Conservation (phyloP, 2,329 filamentous ascomycete species). For the Fusarium guadeloupense region DNA sequence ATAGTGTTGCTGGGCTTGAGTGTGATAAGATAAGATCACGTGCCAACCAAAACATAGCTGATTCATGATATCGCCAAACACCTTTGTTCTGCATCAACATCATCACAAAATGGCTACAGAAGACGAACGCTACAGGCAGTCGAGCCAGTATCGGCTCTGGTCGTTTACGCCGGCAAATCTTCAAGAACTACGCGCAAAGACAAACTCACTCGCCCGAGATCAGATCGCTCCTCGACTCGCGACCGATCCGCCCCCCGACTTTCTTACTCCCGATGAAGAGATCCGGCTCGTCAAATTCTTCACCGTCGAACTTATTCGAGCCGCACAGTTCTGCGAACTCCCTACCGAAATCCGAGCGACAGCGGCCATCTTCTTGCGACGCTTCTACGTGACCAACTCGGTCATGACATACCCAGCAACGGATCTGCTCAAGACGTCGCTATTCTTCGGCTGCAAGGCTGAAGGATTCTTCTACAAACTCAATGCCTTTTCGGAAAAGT, state of each 20-base stretch:
- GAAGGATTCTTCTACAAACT: constrained; percentile 81
- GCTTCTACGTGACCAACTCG: constrained; percentile 96
- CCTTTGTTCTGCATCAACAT: constrained; percentile 3
- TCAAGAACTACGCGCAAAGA: constrained; percentile 75
- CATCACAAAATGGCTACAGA: constrained; percentile 73
- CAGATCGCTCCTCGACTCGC: constrained; percentile 68
- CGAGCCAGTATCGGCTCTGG: constrained; percentile 92
- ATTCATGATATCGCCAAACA: not conserved
- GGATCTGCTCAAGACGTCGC: constrained; percentile 85
- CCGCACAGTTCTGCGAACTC: constrained; percentile 62
- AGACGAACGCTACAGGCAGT: constrained; percentile 89
- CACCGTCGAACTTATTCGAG: constrained; percentile 65
- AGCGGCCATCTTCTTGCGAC: constrained; percentile 86
- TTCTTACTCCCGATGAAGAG: constrained; percentile 86
- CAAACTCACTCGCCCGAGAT: constrained; percentile 76
- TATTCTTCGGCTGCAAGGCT: constrained; percentile 94
- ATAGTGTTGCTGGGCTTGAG: not conserved
- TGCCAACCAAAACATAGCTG: constrained; percentile 2
- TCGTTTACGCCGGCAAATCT: constrained; percentile 84
- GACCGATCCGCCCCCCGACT: constrained; percentile 71
- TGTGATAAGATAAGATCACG: constrained; percentile 28
- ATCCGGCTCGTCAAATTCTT: constrained; percentile 83
- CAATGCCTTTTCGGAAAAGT: constrained; percentile 72
- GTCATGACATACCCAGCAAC: constrained; percentile 96
- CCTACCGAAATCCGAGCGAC: constrained; percentile 67